Evolutionary conservation across 768 basidiomycete species (phyloP), one percentile per base, ranked within the genome.

Genomic region (Pilatotrama ljubarskyi): DNA sequence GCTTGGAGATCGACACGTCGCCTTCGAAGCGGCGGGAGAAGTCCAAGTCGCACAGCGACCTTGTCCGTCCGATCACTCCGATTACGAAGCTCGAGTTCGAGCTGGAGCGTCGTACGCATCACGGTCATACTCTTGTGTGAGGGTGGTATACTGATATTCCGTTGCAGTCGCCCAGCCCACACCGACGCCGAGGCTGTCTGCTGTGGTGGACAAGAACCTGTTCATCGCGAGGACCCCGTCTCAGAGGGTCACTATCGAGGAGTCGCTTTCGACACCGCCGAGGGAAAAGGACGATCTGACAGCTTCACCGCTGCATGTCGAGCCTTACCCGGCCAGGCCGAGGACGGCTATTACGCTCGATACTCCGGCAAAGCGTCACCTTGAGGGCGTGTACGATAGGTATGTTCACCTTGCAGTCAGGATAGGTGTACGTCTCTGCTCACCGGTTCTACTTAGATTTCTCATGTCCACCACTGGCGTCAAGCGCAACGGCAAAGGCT

Each of bases 391-490:
- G 17, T 93, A 93, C 61, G 91, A 93, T 64, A 84, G 87, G 69
- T 70, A 29, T 53, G 64, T 51, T 25, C 14, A 25, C 7, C 22
- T 22, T 13, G 48, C 15, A 13, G 10, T 32, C n/a, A 13, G n/a
- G 4, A 46, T 35, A 11, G n/a, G 51, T 59, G n/a, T 32, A 7
- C 18, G 14, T 2, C 17, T 29, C 40, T 2, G 8, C 2, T 35
- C 11, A 32, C 29, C 5, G 4, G 29, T 10, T 4, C 5, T 10
- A 32, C 29, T 32, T 20, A 69, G 69, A 41, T 87, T 92, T 76
- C 77, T 93, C 26, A 89, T 91, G 87, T 86, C 90, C 11, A 90
- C 88, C 1, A 83, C 86, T 1, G 87, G 88, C 25, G 90, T 93
- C 40, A 91, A 86, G 68, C 88, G 90, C 26, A 74, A 88, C 8